Conservation (phyloP, 176 grass and related monocot species). For the Coix lacrymajobi region DNA sequence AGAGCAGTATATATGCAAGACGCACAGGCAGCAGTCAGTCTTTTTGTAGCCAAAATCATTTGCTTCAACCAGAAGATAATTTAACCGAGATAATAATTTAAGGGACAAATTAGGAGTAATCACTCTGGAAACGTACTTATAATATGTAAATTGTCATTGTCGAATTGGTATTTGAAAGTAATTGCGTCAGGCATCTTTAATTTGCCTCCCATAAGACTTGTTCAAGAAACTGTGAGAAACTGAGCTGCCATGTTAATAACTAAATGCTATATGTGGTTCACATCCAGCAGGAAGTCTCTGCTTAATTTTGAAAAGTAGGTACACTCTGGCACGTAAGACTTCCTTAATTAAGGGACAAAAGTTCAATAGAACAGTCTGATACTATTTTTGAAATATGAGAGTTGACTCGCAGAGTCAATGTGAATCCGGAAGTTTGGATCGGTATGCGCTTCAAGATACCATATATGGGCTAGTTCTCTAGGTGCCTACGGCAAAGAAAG, state of each 20-base stretch:
- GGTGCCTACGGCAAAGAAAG: not conserved
- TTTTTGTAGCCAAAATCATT: not conserved
- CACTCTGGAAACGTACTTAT: not conserved
- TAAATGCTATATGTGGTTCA: not conserved
- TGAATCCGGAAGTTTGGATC: not conserved
- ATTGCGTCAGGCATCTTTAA: no score
- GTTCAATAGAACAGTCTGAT: not conserved
- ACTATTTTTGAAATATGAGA: not conserved
- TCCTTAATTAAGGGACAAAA: not conserved
- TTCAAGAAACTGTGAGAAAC: not conserved
- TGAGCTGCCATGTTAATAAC: not conserved
- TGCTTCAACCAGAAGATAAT: not conserved
- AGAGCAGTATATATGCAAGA: not conserved
- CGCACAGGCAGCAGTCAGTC: not conserved
- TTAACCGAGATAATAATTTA: not conserved
- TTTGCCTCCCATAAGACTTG: not conserved
- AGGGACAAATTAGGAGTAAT: not conserved
- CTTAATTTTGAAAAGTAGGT: conserved; percentile 11
- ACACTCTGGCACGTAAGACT: not conserved
- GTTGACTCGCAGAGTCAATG: not conserved
- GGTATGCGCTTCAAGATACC: not conserved
- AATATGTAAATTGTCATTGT: not conserved
- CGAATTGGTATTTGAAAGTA: not conserved
- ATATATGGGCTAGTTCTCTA: not conserved
- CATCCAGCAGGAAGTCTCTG: not conserved